These are phyloP conservation scores for Dryadomyces sulphureus DNA, from an alignment of 2,329 filamentous ascomycete genomes.

Conservation along the genomic window DNA sequence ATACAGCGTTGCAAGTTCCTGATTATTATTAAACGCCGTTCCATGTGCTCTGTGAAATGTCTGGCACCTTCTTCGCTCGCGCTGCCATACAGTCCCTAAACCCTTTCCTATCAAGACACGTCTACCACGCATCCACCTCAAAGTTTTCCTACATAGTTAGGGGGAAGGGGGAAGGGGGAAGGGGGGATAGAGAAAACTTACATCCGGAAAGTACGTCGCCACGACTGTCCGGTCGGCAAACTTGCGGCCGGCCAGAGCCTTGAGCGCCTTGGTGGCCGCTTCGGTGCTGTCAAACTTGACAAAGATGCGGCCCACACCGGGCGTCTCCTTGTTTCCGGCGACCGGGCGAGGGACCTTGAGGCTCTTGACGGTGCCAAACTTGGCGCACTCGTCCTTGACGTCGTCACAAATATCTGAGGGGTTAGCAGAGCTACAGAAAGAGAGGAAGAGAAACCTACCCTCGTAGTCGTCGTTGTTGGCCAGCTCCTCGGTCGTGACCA, in stretches of 20 bases:
- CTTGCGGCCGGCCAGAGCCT: constrained; percentile 83
- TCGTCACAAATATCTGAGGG: constrained; percentile 84
- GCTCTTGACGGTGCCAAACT: constrained; percentile 75
- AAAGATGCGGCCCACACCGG: constrained; percentile 94
- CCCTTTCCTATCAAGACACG: background rate
- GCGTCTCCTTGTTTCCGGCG: constrained; percentile 66
- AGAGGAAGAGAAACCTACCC: constrained; percentile 37
- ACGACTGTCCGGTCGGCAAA: constrained; percentile 95
- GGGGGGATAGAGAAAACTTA: constrained; percentile 22
- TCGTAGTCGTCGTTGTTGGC: constrained; percentile 92
- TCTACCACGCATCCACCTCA: constrained; percentile 75
- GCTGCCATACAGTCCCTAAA: background rate
- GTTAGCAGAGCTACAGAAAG: too few species aligned
- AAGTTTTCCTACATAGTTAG: constrained; percentile 92
- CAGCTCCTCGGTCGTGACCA: constrained; percentile 93
- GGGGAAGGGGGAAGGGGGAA: too few species aligned
- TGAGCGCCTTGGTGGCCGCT: constrained; percentile 69
- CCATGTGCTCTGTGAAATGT: background rate
- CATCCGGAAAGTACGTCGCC: constrained; percentile 91
- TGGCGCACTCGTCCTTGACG: constrained; percentile 80
- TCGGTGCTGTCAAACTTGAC: constrained; percentile 78
- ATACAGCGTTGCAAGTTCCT: background rate
- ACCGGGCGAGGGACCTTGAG: constrained; percentile 85
- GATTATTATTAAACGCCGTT: background rate
- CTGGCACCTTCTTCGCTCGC: background rate